A percentile compares a stretch with the other conserved stretches of the same genome.
phyloP scores from a whole-genome alignment of 2,329 filamentous ascomycete species.

The Pseudogymnoascus sp. region DNA sequence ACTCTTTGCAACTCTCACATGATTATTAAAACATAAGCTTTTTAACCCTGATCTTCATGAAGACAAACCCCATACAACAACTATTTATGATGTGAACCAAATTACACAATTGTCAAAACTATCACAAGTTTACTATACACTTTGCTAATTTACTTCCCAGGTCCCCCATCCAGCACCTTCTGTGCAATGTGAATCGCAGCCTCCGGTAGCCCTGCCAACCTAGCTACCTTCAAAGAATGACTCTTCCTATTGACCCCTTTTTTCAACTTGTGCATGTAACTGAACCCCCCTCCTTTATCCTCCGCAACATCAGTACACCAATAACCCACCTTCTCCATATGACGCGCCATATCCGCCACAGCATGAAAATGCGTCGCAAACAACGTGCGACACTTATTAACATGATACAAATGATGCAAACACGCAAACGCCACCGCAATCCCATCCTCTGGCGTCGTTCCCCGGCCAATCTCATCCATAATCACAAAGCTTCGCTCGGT shows the following conservation, averaged over 20 bases:
- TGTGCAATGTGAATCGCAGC: constrained; percentile 59
- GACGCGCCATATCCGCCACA: constrained; percentile 64
- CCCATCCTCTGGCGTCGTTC: constrained; percentile 89
- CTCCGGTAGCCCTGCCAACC: constrained; percentile 72
- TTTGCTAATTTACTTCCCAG: constrained; percentile 7
- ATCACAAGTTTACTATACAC: constrained; percentile 12
- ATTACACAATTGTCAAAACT: constrained; percentile 15
- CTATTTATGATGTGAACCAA: constrained; percentile 22
- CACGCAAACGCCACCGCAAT: constrained; percentile 84
- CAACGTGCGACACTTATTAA: constrained; percentile 70
- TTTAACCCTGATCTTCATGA: constrained; percentile 34
- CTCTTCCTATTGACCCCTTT: constrained; percentile 77
- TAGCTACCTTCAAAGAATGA: constrained; percentile 92
- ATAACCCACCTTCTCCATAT: constrained; percentile 34
- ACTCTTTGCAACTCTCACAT: constrained; percentile 15
- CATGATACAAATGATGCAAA: constrained; percentile 70
- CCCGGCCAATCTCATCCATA: constrained; percentile 96
- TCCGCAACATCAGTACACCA: constrained; percentile 91
- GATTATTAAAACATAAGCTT: constrained; percentile 30
- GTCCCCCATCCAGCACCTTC: constrained; percentile 18
- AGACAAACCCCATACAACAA: constrained; percentile 32
- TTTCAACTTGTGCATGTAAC: constrained; percentile 75
- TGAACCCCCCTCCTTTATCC: constrained; percentile 59
- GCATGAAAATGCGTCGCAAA: constrained; percentile 95
- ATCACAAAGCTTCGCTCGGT: constrained; percentile 84